These are phyloP conservation scores for Tetrapisispora fleetii DNA, from an alignment of 805 yeast genomes.

Conservation along the genomic window DNA sequence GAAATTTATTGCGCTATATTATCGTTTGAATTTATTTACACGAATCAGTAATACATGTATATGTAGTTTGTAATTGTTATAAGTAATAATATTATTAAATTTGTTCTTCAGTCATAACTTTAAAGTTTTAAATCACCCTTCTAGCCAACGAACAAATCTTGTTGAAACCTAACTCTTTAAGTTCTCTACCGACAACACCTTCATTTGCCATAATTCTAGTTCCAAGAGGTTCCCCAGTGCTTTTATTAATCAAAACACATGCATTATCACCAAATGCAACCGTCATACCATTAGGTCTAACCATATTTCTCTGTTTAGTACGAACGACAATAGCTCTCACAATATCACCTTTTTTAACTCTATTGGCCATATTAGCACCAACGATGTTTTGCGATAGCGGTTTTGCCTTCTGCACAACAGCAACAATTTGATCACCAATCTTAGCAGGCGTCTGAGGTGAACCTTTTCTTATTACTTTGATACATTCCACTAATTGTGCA, in stretches of 20 bases:
- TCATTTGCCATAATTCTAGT: conserved; percentile 56
- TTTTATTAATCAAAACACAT: conserved; percentile 86
- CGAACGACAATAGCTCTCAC: conserved; percentile 93
- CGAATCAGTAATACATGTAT: not conserved
- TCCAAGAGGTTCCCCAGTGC: conserved; percentile 82
- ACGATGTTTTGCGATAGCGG: conserved; percentile 63
- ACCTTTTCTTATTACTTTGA: conserved; percentile 79
- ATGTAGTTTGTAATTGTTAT: not conserved
- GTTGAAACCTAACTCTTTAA: conserved; percentile 70
- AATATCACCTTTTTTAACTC: conserved; percentile 91
- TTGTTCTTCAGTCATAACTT: too few species aligned
- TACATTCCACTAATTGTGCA: conserved; percentile 89
- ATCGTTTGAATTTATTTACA: not conserved
- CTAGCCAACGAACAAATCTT: conserved; percentile 90
- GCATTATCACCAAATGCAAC: conserved; percentile 93
- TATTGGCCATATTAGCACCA: conserved; percentile 62
- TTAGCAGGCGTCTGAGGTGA: conserved; percentile 74
- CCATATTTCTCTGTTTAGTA: conserved; percentile 63
- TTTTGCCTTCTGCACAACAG: conserved; percentile 85
- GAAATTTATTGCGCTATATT: not conserved
- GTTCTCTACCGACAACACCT: conserved; percentile 78
- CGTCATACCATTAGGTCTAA: conserved; percentile 78
- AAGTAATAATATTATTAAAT: not conserved
- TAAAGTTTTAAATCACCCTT: conserved; percentile 35
- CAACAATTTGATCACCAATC: conserved; percentile 88